phyloP scores from a whole-genome alignment of 371 early-diverging fungal species.

The Mucor indicus region DNA sequence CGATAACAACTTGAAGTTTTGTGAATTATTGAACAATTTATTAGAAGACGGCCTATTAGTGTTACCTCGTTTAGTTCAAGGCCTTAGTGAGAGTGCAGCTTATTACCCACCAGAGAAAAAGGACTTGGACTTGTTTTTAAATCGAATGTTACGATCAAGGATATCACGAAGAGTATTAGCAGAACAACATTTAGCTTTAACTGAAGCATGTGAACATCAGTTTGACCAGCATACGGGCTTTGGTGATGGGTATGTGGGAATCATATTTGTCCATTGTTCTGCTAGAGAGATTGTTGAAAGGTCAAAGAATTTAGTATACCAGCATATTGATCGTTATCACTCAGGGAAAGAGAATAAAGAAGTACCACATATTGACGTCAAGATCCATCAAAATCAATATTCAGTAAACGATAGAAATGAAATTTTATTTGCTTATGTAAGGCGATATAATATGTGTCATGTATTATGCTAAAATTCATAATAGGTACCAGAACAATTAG shows the following conservation, averaged over 20 bases:
- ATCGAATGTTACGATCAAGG: constrained; percentile 84
- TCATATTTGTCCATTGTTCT: constrained; percentile 57
- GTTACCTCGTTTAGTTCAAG: constrained; percentile 84
- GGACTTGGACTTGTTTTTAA: constrained; percentile 78
- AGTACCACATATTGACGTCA: constrained; percentile 23
- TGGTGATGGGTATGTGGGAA: constrained; percentile 56
- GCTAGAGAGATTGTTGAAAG: constrained; percentile 49
- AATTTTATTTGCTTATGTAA: constrained; percentile 49
- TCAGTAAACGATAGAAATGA: constrained; percentile 20
- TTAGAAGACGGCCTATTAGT: constrained; percentile 78
- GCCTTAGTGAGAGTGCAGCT: constrained; percentile 76
- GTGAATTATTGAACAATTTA: constrained; percentile 64
- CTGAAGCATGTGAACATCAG: constrained; percentile 53
- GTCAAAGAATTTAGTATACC: constrained; percentile 27
- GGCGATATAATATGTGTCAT: constrained; percentile 6
- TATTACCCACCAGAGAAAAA: constrained; percentile 27
- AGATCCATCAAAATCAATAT: constrained; percentile 15
- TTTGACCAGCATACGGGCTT: constrained; percentile 33
- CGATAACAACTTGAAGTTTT: constrained; percentile 75
- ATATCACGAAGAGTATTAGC: constrained; percentile 90
- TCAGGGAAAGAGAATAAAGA: not conserved
- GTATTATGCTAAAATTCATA: not conserved
- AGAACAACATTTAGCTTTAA: constrained; percentile 89
- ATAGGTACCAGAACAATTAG: constrained; percentile 83
- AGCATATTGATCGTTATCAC: constrained; percentile 16